Percentiles rank a stretch among this genome's conserved stretches.
Conservation (phyloP, 352 stramenopile genomes). For the Pythium folliculosum region DNA sequence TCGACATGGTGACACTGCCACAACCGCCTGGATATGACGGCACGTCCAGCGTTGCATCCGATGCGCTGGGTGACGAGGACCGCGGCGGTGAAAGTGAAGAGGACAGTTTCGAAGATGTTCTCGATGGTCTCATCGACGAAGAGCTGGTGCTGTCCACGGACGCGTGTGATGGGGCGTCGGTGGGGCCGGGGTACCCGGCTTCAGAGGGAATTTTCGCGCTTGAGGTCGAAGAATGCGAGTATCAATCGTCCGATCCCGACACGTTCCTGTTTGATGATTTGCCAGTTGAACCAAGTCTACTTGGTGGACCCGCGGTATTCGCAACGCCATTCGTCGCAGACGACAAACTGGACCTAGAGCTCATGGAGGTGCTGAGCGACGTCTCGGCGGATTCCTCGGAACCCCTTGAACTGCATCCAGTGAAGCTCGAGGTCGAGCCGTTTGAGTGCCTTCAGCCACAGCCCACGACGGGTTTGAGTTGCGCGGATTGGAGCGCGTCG, state of each 20-base stretch:
- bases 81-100: background rate
- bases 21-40: background rate
- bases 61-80: background rate
- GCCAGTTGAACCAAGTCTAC: background rate
- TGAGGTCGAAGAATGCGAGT: background rate
- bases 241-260: background rate
- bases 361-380: background rate
- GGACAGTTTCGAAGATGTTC: slow-evolving; percentile 1
- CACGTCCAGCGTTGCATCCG: background rate
- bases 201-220: background rate
- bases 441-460: background rate
- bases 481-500: too few relatives aligned
- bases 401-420: background rate
- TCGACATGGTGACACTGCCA: background rate
- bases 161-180: too few relatives aligned
- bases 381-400: background rate
- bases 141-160: background rate
- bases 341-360: background rate
- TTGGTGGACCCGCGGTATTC: background rate
- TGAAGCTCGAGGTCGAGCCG: background rate
- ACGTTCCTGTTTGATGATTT: background rate
- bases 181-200: too few relatives aligned
- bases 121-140: slow-evolving; percentile 3
- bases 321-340: too few relatives aligned
- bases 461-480: too few relatives aligned